phyloP scores from a whole-genome alignment of 805 yeast species.

The Pichia paraexigua region DNA sequence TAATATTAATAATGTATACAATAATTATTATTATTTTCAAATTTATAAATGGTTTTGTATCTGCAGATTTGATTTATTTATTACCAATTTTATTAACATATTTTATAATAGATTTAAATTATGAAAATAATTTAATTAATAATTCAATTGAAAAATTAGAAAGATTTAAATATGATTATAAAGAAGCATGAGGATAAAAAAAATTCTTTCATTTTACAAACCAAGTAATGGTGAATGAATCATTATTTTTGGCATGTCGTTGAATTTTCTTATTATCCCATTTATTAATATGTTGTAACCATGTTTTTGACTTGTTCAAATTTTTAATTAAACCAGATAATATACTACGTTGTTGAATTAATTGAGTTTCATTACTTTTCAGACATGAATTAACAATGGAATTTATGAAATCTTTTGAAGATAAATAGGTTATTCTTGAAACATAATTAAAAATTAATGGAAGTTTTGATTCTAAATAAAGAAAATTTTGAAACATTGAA shows the following conservation, averaged over 20 bases:
- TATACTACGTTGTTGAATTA: constrained; percentile 16
- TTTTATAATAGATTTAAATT: constrained; percentile 13
- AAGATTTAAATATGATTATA: constrained; percentile 23
- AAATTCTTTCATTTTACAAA: constrained; percentile 12
- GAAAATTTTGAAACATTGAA: constrained; percentile 17
- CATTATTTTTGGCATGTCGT: constrained; percentile 1
- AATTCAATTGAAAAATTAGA: constrained; percentile 17
- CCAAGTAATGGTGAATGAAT: constrained; percentile 6
- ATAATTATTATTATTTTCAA: constrained; percentile 9
- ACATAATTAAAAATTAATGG: constrained; percentile 26
- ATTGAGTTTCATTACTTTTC: constrained; percentile 13
- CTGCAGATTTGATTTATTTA: constrained; percentile 19
- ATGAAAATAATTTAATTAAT: constrained; percentile 16
- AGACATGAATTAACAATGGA: constrained; percentile 15
- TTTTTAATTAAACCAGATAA: constrained; percentile 21
- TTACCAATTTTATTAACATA: constrained; percentile 21
- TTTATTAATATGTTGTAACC: constrained; percentile 3
- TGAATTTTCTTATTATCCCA: constrained; percentile 8
- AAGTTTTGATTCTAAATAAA: constrained; percentile 17
- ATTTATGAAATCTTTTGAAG: constrained; percentile 12
- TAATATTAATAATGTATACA: constrained; percentile 6
- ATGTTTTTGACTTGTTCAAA: constrained; percentile 8
- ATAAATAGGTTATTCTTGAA: constrained; percentile 15
- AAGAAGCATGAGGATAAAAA: constrained; percentile 24
- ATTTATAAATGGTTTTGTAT: constrained; percentile 2